Evolutionary conservation across 2,329 filamentous ascomycete species (phyloP), one percentile per base, ranked within the genome.

Genomic region (Berkeleyomyces basicola): DNA sequence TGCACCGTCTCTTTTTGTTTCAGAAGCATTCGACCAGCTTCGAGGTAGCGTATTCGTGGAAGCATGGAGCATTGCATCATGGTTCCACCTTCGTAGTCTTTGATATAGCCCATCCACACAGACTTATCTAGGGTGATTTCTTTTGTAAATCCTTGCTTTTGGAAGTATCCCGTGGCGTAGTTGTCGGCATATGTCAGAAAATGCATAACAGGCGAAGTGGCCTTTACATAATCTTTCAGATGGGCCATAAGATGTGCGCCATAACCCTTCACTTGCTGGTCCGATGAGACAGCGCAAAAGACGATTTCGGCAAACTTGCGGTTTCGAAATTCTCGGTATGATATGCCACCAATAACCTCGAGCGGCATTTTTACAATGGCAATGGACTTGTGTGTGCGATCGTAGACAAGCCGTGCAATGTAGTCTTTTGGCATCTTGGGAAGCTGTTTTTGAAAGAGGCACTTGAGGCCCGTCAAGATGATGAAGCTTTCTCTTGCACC

Each of bases 401-500:
- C 93, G 75, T 99, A 99, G 64, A 99, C 93, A 6, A 99, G 83
- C 46, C 93, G 88, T 3, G 93, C 93, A 68, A 99, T 97, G 72
- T 99, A 99, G 71, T 97, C 93, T 74, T 97, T 96, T 11, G 93
- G 93, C 93, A 99, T 99, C 74, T 97, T 97, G 0, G 93, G 93
- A 4, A 99, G 79, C 71, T 99, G 93, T 69, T 97, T 97, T 72
- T 99, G 93, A 70, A 99, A 97, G 67, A 99, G 95, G 71, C 91
- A 96, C 72, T 97, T 99, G 62, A 99, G 78, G 11, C 93, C 93
- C 0, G 92, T 96, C 64, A 99, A 79, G 68, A 99, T 95, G 70
- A 97, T 95, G 67, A 91, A 85, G 70, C 88, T 95, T 70, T 96
- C 90, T 67, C 87, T 82, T 44, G 85, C 80, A 69, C 88, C 87